These are phyloP conservation scores for Fusarium solani-melongenae DNA, from an alignment of 2,329 filamentous ascomycete species.

Conservation along the genomic window DNA sequence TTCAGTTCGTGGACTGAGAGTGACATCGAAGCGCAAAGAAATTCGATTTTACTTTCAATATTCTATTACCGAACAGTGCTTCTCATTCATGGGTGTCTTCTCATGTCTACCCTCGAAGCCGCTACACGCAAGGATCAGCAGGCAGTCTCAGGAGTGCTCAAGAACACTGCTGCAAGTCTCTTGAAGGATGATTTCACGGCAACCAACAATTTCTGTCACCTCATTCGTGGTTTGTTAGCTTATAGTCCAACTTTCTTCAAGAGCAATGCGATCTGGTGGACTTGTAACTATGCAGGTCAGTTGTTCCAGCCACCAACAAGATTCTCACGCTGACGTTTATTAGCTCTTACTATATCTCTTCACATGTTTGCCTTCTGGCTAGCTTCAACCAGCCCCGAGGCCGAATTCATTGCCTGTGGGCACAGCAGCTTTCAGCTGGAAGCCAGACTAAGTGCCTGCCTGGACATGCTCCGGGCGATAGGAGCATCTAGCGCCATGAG, in stretches of 20 bases:
- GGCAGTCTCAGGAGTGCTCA: conserved; percentile 11
- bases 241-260: conserved; percentile 36
- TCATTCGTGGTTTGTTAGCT: conserved; percentile 31
- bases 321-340: conserved; percentile 11
- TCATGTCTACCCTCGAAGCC: conserved; percentile 30
- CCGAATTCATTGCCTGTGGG: conserved; percentile 9
- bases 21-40: conserved; percentile 12
- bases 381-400: conserved; percentile 42
- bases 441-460: conserved; percentile 8
- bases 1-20: conserved; percentile 5
- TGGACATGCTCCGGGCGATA: conserved; percentile 30
- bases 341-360: conserved; percentile 47
- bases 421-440: conserved; percentile 17
- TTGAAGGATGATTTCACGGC: conserved; percentile 38
- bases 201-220: conserved; percentile 26
- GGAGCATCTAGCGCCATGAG: conserved; percentile 41
- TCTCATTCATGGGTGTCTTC: conserved; percentile 5
- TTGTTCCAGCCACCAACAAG: not conserved
- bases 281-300: conserved; percentile 46
- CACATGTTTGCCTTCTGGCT: conserved; percentile 46
- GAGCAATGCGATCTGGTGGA: conserved; percentile 46
- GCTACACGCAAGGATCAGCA: conserved; percentile 4
- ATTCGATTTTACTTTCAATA: conserved; percentile 54
- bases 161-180: conserved; percentile 29
- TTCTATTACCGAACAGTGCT: conserved; percentile 46